Percentiles rank a stretch among this genome's conserved stretches.
Conservation (phyloP, 73 alveolate species). For the Symbiodinium natans region DNA sequence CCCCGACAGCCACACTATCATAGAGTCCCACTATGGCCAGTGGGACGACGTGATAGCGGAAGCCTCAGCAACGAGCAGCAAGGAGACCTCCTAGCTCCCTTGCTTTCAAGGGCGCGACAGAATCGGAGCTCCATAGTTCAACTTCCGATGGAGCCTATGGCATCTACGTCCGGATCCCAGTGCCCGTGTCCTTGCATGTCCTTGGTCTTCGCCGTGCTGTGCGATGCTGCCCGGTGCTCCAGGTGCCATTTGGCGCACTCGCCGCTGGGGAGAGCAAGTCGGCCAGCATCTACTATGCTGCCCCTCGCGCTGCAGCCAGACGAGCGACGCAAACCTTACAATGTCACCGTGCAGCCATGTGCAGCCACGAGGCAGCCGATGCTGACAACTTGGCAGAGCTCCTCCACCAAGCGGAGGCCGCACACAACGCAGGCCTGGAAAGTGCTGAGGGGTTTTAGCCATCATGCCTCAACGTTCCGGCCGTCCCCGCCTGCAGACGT, state of each 20-base stretch:
- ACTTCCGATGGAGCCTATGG: conserved; percentile 86
- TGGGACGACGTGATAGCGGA: conserved; percentile 32
- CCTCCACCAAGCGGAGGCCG: no score
- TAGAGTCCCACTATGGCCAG: conserved; percentile 51
- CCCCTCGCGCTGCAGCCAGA: no score
- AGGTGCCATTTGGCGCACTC: conserved; percentile 36
- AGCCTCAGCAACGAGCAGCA: background rate
- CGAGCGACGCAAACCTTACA: no score
- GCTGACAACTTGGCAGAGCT: background rate
- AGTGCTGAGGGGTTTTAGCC: no score
- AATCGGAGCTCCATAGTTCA: conserved; percentile 5
- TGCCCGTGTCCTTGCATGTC: background rate
- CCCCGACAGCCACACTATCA: conserved; percentile 55
- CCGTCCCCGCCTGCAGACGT: no score
- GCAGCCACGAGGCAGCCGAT: background rate
- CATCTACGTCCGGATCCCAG: conserved; percentile 42
- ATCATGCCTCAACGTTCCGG: no score
- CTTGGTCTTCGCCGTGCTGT: no score
- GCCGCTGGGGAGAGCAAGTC: conserved; percentile 30
- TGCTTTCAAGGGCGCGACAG: background rate
- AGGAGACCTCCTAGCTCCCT: background rate
- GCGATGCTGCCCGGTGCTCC: no score
- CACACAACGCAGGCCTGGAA: no score
- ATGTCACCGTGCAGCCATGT: background rate
- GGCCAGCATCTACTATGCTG: conserved; percentile 47